phyloP scores from a whole-genome alignment of 148 eudicot genomes.

The Rhododendron williamsianum region DNA sequence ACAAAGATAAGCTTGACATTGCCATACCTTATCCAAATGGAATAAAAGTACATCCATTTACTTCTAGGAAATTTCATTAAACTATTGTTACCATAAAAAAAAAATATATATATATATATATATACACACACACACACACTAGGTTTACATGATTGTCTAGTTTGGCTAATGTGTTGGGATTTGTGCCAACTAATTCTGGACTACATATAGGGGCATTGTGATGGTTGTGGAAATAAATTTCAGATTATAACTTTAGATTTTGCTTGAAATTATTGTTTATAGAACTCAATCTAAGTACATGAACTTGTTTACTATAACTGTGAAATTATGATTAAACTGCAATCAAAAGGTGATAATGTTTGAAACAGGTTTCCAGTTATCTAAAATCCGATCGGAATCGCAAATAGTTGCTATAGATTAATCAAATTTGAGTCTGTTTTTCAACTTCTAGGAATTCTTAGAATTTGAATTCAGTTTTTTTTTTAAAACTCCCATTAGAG shows the following conservation, averaged over 20 bases:
- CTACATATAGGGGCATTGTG: not conserved
- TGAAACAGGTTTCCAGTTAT: not conserved
- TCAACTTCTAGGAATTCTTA: not conserved
- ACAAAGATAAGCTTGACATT: not conserved
- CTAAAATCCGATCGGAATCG: too few relatives aligned
- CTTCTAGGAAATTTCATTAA: not conserved
- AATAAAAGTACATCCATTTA: not conserved
- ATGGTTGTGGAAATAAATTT: too few relatives aligned
- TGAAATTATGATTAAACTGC: not conserved
- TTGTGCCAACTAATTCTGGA: not conserved
- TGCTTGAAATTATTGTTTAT: too few relatives aligned
- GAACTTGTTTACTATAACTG: too few relatives aligned
- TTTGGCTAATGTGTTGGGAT: not conserved
- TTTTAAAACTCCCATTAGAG: not conserved
- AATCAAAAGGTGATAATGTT: not conserved
- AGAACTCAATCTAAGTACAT: too few relatives aligned
- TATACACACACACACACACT: not conserved
- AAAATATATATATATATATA: not conserved
- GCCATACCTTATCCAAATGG: not conserved
- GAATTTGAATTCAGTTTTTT: not conserved
- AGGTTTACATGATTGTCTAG: not conserved
- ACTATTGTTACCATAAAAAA: not conserved
- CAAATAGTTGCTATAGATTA: too few relatives aligned
- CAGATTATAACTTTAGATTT: too few relatives aligned
- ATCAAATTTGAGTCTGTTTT: not conserved